A percentile compares a stretch with the other conserved stretches of the same genome.
These are phyloP conservation scores for Hypocrella siamensis DNA, from an alignment of 2,329 filamentous ascomycete genomes.

Conservation along the genomic window DNA sequence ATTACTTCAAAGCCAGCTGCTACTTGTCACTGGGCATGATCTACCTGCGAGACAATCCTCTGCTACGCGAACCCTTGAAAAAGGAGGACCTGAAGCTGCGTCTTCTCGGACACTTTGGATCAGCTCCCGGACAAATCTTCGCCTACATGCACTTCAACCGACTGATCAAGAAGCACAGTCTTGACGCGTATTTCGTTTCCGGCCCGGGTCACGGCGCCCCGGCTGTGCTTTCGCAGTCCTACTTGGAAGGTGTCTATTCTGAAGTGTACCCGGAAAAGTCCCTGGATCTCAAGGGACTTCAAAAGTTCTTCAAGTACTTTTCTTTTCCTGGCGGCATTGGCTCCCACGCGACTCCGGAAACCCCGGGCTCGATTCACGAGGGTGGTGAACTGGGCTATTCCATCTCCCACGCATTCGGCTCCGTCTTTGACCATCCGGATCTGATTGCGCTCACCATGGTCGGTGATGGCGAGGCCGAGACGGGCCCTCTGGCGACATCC, in stretches of 20 bases:
- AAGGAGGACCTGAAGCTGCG: conserved; percentile 58
- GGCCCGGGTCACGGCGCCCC: conserved; percentile 68
- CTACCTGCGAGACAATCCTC: conserved; percentile 58
- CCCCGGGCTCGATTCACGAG: conserved; percentile 62
- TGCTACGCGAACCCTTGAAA: conserved; percentile 53
- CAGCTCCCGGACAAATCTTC: conserved; percentile 66
- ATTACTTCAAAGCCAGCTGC: conserved; percentile 59
- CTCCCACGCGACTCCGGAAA: conserved; percentile 65
- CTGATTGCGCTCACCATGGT: conserved; percentile 66
- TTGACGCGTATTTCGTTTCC: conserved; percentile 58
- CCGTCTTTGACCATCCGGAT: conserved; percentile 60
- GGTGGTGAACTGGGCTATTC: conserved; percentile 73
- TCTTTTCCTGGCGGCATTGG: conserved; percentile 69
- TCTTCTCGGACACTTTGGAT: conserved; percentile 65
- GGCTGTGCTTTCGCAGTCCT: conserved; percentile 59
- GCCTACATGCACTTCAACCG: conserved; percentile 74
- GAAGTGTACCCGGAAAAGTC: conserved; percentile 64
- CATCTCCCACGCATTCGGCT: conserved; percentile 62
- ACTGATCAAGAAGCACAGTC: conserved; percentile 64
- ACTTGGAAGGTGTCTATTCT: conserved; percentile 62
- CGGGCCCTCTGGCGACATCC: conserved; percentile 60
- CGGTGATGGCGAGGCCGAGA: conserved; percentile 70
- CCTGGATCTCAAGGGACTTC: conserved; percentile 51
- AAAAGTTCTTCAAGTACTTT: conserved; percentile 69
- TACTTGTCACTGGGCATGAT: conserved; percentile 71